A percentile compares a stretch with the other conserved stretches of the same genome.
Evolutionary conservation across 352 stramenopile species (phyloP).

Genomic region (Globisporangium nagaii): DNA sequence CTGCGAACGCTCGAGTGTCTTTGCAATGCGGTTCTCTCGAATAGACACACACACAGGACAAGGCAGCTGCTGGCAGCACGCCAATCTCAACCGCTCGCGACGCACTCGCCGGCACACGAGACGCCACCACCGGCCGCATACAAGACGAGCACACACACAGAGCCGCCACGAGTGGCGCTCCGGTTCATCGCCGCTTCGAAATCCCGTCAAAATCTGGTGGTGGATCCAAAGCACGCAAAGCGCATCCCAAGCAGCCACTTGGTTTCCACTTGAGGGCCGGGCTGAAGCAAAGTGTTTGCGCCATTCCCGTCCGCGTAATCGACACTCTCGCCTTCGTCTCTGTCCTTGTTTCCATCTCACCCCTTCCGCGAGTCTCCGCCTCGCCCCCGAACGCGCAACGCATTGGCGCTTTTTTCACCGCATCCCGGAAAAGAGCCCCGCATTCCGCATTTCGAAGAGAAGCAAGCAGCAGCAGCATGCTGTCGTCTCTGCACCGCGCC

Average conservation of each 20-base stretch:
- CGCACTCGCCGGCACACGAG: no score
- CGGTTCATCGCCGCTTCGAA: no score
- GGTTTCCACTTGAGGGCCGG: neutral
- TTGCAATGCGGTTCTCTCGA: neutral
- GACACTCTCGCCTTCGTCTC: no score
- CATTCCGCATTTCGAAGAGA: neutral
- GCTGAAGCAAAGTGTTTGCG: constrained; percentile 16
- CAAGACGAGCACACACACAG: neutral
- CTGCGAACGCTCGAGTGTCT: neutral
- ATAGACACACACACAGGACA: no score
- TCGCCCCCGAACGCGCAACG: neutral
- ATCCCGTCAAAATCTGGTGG: neutral
- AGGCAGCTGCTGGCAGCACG: no score
- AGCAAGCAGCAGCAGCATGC: constrained; percentile 10
- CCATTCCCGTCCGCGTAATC: neutral
- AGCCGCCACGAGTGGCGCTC: no score
- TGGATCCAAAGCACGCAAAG: no score
- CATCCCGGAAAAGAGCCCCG: no score
- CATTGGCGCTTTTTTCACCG: constrained; percentile 4
- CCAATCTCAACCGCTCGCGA: no score
- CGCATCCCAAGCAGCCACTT: constrained; percentile 1
- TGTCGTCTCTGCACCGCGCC: constrained; percentile 17
- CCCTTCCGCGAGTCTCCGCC: neutral
- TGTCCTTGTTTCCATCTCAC: neutral
- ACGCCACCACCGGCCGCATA: no score